These are phyloP conservation scores for Sugiyamaella novakii DNA, from an alignment of 1,139 yeast genomes.

Conservation along the genomic window DNA sequence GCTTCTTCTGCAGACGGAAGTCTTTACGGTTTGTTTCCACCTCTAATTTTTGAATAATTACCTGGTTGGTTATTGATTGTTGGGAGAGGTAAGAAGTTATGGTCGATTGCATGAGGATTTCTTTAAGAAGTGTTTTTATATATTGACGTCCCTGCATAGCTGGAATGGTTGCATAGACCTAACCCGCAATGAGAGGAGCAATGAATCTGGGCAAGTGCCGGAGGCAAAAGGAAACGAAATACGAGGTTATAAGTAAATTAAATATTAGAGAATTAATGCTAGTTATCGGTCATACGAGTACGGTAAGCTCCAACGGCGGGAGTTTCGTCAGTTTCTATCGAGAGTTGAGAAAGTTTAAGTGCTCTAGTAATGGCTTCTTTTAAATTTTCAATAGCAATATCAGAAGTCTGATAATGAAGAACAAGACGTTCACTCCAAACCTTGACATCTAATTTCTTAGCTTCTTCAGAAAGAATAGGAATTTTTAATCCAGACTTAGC, in stretches of 20 bases:
- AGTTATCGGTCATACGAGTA: slow-evolving; percentile 18
- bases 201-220: too few relatives aligned
- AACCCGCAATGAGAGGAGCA: too few relatives aligned
- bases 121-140: too few relatives aligned
- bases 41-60: too few relatives aligned
- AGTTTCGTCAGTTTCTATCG: slow-evolving; percentile 10
- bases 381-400: slow-evolving; percentile 65
- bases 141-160: too few relatives aligned
- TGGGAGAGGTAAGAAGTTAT: too few relatives aligned
- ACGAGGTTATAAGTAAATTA: slow-evolving; percentile 8
- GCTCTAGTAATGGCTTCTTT: slow-evolving; percentile 64
- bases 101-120: too few relatives aligned
- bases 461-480: slow-evolving; percentile 56
- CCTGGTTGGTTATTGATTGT: too few relatives aligned
- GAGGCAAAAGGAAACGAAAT: too few relatives aligned
- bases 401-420: slow-evolving; percentile 78
- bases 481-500: slow-evolving; percentile 62
- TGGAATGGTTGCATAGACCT: too few relatives aligned
- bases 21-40: too few relatives aligned
- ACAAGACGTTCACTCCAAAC: slow-evolving; percentile 74
- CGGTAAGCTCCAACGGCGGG: slow-evolving; percentile 17
- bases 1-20: too few relatives aligned
- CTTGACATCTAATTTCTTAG: slow-evolving; percentile 62
- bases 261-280: slow-evolving; percentile 1
- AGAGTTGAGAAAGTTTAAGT: slow-evolving; percentile 33